Evolutionary conservation across 2,329 filamentous ascomycete species (phyloP).

Genomic region (Diaporthe citri): DNA sequence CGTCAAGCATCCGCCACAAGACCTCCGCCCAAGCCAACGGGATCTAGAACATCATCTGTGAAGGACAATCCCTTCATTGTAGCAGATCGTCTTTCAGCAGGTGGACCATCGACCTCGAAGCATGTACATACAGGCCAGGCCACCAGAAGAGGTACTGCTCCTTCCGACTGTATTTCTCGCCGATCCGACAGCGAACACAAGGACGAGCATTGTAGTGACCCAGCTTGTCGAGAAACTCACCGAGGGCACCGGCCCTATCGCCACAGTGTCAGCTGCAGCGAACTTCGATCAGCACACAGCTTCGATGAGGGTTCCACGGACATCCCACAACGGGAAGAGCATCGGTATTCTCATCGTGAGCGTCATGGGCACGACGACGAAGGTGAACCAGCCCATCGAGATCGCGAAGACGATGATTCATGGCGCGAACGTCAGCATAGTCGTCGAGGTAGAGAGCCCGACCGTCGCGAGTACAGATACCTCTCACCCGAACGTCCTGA

Average conservation of each 20-base stretch:
- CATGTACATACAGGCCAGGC: conserved; percentile 9
- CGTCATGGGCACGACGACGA: background rate
- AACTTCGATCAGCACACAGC: background rate
- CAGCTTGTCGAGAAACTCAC: conserved; percentile 43
- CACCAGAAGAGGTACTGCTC: background rate
- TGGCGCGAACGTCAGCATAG: background rate
- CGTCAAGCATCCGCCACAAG: background rate
- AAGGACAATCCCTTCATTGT: conserved; percentile 44
- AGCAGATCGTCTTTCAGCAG: conserved; percentile 42
- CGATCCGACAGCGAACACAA: conserved; percentile 35
- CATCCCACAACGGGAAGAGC: conserved; percentile 35
- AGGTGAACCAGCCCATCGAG: background rate
- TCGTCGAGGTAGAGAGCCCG: background rate
- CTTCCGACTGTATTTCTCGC: conserved; percentile 37
- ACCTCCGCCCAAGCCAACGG: conserved; percentile 2
- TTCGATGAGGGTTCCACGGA: conserved; percentile 27
- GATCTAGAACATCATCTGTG: conserved; percentile 30
- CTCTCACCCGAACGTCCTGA: background rate
- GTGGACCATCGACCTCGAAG: background rate
- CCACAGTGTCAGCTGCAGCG: conserved; percentile 43
- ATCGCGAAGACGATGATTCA: background rate
- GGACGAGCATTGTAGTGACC: conserved; percentile 39
- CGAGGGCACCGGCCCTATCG: conserved; percentile 41
- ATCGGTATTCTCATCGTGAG: background rate
- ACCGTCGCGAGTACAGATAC: background rate